Conservation (phyloP, 257 asterid genomes). For the Cinchona pubescens region DNA sequence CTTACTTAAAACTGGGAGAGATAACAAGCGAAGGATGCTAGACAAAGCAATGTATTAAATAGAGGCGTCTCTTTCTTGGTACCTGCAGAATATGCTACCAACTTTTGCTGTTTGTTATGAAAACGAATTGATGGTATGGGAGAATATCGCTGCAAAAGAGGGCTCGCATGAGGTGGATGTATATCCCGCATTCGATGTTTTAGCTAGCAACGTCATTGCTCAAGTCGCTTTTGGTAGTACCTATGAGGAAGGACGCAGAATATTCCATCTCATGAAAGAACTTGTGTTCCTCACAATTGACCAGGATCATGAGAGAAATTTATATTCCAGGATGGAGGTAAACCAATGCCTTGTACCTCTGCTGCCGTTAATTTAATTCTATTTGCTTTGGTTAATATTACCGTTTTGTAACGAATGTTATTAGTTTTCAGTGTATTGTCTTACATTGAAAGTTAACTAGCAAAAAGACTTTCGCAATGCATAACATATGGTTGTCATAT, state of each 20-base stretch:
- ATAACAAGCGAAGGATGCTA: too few species aligned
- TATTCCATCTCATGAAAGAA: conserved; percentile 9
- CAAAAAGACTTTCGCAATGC: too few species aligned
- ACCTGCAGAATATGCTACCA: conserved; percentile 22
- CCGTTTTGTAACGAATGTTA: too few species aligned
- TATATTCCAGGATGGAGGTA: conserved; percentile 14
- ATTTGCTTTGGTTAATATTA: too few species aligned
- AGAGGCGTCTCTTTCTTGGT: too few species aligned
- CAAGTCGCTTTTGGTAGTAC: conserved; percentile 14
- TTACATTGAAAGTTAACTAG: too few species aligned
- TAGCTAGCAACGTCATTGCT: background rate
- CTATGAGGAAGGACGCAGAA: conserved; percentile 1
- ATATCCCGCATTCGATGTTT: conserved; percentile 14
- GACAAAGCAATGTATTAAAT: too few species aligned
- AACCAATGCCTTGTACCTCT: too few species aligned
- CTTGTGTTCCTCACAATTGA: conserved; percentile 10
- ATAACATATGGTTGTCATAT: too few species aligned
- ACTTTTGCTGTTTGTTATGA: conserved; percentile 10
- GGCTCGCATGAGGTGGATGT: conserved; percentile 19
- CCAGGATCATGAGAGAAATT: background rate
- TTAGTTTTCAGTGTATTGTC: too few species aligned
- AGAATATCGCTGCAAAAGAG: conserved; percentile 3
- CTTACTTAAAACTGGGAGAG: too few species aligned
- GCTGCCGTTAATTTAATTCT: too few species aligned
- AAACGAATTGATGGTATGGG: conserved; percentile 23